Evolutionary conservation across 1,139 yeast species (phyloP), one percentile per base, ranked within the genome.

Genomic region (Hemisphaericaspora xylofermentans): DNA sequence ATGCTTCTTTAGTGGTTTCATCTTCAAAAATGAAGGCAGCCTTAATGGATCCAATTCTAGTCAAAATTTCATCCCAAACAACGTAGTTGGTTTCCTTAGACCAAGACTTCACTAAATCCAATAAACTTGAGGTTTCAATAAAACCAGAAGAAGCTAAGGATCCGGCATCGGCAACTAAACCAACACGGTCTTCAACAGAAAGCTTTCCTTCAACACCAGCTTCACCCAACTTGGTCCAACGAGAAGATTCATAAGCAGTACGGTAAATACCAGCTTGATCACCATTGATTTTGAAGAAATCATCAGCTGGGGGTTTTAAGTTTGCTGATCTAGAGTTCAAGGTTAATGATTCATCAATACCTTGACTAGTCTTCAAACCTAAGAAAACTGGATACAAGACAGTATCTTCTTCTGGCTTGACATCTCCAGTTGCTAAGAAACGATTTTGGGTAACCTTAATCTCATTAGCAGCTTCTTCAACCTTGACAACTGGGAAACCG

Each of bases 221-320:
- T 51, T 75, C 63, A 43, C 93, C 88, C 51, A 88, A 76, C 63
- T 82, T 82, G 39, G 71, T 62, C 81, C 94, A 80, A 61, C 95
- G 84, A 42, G 78, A 82, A 29, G 84, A 74, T 10, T 86, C 71
- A 64, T 89, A 88, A 25, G 85, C 77, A 37, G 94, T 85, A 58
- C 95, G 80, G 70, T 82, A 88, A 44, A 88, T 77, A 58, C 96
- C 95, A 38, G 87, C 76, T 63, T 84, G 94, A 53, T 87, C 85
- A 42, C 87, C 88, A 56, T 88, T 88, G 51, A 88, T 67, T 69
- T 88, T 88, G 67, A 76, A 84, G 64, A 85, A 87, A 52, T 75
- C 80, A 47, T 73, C 52, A 14, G 61, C 65, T 36, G 71, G 59
- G 41, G 81, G 50, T 41, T 69, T 64, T 49, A 82, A 51, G 8